Base-by-base conservation (phyloP, 768 basidiomycete species). In the Leccinum sublutescens region DNA sequence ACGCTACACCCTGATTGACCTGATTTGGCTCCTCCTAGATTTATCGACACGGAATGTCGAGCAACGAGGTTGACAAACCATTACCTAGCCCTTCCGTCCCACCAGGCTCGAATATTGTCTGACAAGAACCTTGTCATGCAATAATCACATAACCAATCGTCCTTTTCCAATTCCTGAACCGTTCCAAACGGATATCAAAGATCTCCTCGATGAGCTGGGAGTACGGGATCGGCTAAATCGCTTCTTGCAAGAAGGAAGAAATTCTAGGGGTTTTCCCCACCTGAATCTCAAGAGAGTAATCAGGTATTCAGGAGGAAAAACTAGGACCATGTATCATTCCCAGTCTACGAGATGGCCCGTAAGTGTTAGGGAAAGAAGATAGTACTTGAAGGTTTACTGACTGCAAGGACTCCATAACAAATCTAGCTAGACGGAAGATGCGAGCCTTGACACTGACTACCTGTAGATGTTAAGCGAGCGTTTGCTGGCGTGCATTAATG, bases 61-160 rank as follows among this genome's bases (percentile, higher is more conserved):
- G 47, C 3, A 48, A 23, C 47, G 25, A 23, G 21, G 7, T 12
- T 48, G 15, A 48, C 8, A 21, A 23, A 19, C 25, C 57, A 11
- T 4, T 5, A 11, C 2, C 33, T 34, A 12, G 33, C 33, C 52
- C 19, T 51, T n/a, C 17, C 17, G 7, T 60, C 49, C n/a, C 63
- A 67, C 65, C 65, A 66, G 17, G 48, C 29, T 14, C 51, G 58
- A 21, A 64, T 14, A 10, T 45, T 56, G 17, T 57, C 59, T 33
- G 57, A 61, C 29, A 67, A 34, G 29, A 77, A 47, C 52, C 59
- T 58, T 4, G 40, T 52, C 52, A 77, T 66, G 55, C 75, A 76
- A 1, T 52, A 21, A 57, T 62, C 59, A 59, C 76, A 77, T n/a
- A 75, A 17, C 65, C 72, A 71, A 29, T 74, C 70, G 17, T 64